These are phyloP conservation scores for Fragaria nilgerrensis DNA, from an alignment of 306 rosid species.

Conservation along the genomic window DNA sequence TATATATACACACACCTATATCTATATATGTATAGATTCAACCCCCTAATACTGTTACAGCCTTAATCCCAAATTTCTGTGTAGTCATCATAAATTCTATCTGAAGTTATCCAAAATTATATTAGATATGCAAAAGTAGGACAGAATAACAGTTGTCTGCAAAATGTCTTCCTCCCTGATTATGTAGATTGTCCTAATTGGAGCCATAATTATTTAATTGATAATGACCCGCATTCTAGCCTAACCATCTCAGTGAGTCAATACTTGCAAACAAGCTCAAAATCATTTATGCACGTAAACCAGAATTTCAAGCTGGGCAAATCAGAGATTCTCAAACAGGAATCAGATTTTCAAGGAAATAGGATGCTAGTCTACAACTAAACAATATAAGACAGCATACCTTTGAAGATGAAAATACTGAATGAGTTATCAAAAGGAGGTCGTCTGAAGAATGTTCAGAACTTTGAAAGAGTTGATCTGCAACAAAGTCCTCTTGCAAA, in stretches of 20 bases:
- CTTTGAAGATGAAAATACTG: conserved; percentile 75
- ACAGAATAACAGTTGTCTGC: background rate
- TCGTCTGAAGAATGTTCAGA: conserved; percentile 70
- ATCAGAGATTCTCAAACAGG: background rate
- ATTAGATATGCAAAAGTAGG: background rate
- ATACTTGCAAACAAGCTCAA: background rate
- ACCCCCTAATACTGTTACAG: background rate
- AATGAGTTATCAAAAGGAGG: conserved; percentile 49
- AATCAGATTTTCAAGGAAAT: background rate
- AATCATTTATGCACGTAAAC: background rate
- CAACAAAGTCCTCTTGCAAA: conserved; percentile 89
- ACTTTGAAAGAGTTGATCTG: conserved; percentile 89
- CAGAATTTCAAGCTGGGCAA: no score
- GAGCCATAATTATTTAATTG: background rate
- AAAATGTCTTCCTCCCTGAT: background rate
- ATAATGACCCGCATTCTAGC: background rate
- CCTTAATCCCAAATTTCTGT: background rate
- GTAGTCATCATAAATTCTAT: background rate
- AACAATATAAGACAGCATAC: conserved; percentile 28
- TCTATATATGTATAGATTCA: background rate
- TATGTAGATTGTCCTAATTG: background rate
- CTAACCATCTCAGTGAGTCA: background rate
- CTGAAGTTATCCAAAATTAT: background rate
- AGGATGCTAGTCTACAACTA: background rate
- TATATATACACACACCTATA: no score